Percentiles rank a stretch among this genome's conserved stretches.
Evolutionary conservation across 2,329 filamentous ascomycete genomes (phyloP).

Genomic region (Pyricularia grisea): DNA sequence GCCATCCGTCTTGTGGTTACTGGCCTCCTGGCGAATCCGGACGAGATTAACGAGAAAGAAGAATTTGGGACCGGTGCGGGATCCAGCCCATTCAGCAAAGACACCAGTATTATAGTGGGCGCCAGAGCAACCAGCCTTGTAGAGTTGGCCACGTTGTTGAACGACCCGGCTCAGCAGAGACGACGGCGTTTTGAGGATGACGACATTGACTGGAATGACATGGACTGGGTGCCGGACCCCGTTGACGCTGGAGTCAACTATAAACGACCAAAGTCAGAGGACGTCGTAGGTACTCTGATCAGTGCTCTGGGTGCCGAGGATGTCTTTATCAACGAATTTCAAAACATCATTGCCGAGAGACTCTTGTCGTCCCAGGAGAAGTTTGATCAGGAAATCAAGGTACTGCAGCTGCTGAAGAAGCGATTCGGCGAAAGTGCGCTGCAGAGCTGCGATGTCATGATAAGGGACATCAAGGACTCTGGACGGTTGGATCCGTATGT

Average conservation of each 20-base stretch:
- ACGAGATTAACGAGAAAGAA: constrained; percentile 28
- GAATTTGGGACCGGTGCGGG: constrained; percentile 6
- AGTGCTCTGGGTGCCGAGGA: constrained; percentile 83
- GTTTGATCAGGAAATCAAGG: constrained; percentile 72
- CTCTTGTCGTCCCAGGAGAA: constrained; percentile 54
- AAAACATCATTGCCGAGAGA: constrained; percentile 78
- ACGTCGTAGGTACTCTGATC: constrained; percentile 83
- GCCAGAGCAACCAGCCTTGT: constrained; percentile 34
- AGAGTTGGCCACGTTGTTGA: constrained; percentile 59
- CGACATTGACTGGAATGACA: constrained; percentile 81
- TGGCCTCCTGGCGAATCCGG: constrained; percentile 57
- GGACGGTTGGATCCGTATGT: constrained; percentile 62
- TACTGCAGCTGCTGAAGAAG: constrained; percentile 79
- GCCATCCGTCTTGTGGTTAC: constrained; percentile 70
- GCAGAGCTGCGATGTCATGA: constrained; percentile 95
- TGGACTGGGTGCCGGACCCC: constrained; percentile 88
- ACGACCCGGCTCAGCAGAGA: constrained; percentile 46
- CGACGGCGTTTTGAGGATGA: constrained; percentile 45
- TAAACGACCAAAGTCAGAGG: constrained; percentile 77
- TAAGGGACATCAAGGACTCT: constrained; percentile 85
- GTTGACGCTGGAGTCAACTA: constrained; percentile 90
- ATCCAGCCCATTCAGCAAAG: background rate
- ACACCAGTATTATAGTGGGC: background rate
- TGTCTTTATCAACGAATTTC: constrained; percentile 88
- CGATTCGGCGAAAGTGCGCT: constrained; percentile 78